Base-by-base conservation (phyloP, 352 stramenopile species). In the Phytopythium helicoides region DNA sequence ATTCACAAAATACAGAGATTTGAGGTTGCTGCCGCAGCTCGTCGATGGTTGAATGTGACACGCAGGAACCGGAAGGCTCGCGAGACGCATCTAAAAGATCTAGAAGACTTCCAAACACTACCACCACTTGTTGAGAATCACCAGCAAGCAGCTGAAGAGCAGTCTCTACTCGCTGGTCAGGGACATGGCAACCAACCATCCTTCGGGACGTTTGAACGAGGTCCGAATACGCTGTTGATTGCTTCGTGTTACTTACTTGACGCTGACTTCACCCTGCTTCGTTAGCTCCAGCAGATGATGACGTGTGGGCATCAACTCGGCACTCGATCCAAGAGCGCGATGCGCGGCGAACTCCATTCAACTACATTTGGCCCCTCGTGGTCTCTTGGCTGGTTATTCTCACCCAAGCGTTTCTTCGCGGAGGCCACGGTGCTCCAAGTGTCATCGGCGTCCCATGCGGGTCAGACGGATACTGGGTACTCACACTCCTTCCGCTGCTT, bases 361-460 rank as follows among this genome's bases (percentile, higher is more conserved):
- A 59, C 33, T 72, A 86, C 62, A 62, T 92, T 19, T 28, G 78
- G 1, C 73, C 78, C 14, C 59, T 92, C 6, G 58, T 89, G 11
- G 21, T 71, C 9, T 71, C 79, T 15, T 94, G 84, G 84, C 61
- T 91, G 14, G 41, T 91, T 19, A 67, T 94, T 8, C 64, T 94
- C 26, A 36, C 78, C 7, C 84, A 94, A 51, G 78, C 79, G n/a
- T 56, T 94, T 50, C 51, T 94, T 28, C 79, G 83, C 28, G 84
- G 84, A 34, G 84, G 81, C 19, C 84, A 94, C 39, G 81, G 84
- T 35, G 53, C 70, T 0, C 69, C 73, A 1, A 90, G 79, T 40
- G 56, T 91, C 21, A 64, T 99, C 35, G 96, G 96, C 49, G 92
- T 99, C 41, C 56, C 78, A n/a, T 99, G 96, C 70, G 94, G 92